Base-by-base conservation (phyloP, 176 grass and related monocot species). In the Triticum aestivum region DNA sequence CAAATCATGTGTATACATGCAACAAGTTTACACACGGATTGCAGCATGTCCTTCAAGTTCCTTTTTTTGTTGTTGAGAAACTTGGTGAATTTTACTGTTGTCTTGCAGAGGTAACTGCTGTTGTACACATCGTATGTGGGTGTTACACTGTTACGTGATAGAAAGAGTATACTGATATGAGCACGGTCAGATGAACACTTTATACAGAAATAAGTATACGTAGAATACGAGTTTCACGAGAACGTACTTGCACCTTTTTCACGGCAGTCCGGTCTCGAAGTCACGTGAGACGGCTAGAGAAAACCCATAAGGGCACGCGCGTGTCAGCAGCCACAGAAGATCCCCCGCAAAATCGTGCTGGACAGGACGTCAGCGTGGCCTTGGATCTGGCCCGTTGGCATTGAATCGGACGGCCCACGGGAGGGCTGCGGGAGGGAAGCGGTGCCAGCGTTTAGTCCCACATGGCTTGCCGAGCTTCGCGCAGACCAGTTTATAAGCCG, bases 381-480 rank as follows among this genome's bases (percentile, higher is more conserved):
- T 2, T 11, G 13, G 56, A 20, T 27, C 4, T 26, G 51, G 14
- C 41, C 51, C 2, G 34, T 32, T 8, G 3, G 35, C 15, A 62
- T 35, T 12, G 5, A 29, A 42, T 63, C 18, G 3, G 18, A 64
- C 15, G 5, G 5, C 10, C 9, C n/a, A 41, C 1, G 17, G 45
- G 49, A 47, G 44, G 44, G 3, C 11, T 49, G 35, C 17, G 74
- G 54, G 23, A 21, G 23, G 11, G 37, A 33, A 13, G 17, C 2
- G 69, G 15, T 52, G 15, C 15, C 18, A 20, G 3, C 6, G 4
- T 44, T 77, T 84, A 63, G 58, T 84, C 44, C 58, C 56, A 51
- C 56, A 23, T 58, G 0, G 27, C 38, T n/a, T 14, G 17, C 1
- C 1, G 2, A 84, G 27, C 1, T 0, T 0, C 4, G 1, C 0